phyloP scores from a whole-genome alignment of 208 protist species.

The Entamoeba dispar region DNA sequence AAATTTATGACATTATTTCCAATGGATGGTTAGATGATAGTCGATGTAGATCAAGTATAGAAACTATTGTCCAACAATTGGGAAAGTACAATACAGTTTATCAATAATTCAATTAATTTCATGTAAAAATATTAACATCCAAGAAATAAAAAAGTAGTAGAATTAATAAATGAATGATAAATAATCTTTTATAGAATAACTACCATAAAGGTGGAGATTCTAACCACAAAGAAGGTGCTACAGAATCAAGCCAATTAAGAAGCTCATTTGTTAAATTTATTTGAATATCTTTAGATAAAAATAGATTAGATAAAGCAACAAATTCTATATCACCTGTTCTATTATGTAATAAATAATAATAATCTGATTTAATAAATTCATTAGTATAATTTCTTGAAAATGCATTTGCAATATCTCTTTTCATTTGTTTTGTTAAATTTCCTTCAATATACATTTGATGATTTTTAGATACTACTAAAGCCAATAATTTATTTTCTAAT shows the following conservation, averaged over 20 bases:
- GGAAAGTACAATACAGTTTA: background rate
- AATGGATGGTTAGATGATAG: conserved; percentile 1
- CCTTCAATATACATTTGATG: background rate
- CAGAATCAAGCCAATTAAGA: background rate
- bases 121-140: too few relatives aligned
- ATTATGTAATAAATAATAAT: background rate
- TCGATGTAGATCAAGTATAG: background rate
- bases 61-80: background rate
- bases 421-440: background rate
- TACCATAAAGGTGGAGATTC: background rate
- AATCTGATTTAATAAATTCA: background rate
- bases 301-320: background rate
- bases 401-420: background rate
- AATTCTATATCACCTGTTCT: background rate
- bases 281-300: background rate
- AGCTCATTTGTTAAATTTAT: background rate
- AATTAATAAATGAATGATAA: too few relatives aligned
- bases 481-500: background rate
- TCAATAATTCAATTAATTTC: background rate
- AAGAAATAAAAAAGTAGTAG: too few relatives aligned
- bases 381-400: background rate
- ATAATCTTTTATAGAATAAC: too few relatives aligned
- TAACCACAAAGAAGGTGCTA: background rate
- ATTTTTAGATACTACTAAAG: background rate
- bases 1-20: background rate